phyloP scores from a whole-genome alignment of 2,329 filamentous ascomycete genomes.

The Cladorrhinum sp. region DNA sequence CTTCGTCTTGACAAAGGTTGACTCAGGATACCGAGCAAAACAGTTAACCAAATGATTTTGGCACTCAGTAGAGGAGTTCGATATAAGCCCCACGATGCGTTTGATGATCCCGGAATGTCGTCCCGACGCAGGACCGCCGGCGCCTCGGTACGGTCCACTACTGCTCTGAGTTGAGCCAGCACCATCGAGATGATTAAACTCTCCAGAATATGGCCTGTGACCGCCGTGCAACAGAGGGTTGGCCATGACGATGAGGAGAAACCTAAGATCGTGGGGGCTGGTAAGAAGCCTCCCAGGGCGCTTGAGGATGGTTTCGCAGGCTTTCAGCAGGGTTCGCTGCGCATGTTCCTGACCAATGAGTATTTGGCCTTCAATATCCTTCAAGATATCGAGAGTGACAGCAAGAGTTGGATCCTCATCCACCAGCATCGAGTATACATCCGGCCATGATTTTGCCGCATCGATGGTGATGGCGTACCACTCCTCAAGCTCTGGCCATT shows the following conservation, averaged over 20 bases:
- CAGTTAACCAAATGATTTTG: constrained; percentile 75
- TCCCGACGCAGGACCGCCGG: constrained; percentile 51
- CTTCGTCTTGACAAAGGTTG: constrained; percentile 68
- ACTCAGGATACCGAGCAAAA: constrained; percentile 68
- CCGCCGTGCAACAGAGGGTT: constrained; percentile 70
- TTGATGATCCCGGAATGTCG: constrained; percentile 84
- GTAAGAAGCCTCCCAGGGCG: constrained; percentile 69
- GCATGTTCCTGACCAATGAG: constrained; percentile 64
- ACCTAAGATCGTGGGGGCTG: constrained; percentile 68
- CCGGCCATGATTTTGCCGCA: constrained; percentile 65
- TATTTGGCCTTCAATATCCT: constrained; percentile 46
- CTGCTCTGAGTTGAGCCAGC: constrained; percentile 14
- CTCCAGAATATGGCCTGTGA: constrained; percentile 40
- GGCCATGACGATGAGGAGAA: constrained; percentile 72
- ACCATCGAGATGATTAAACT: constrained; percentile 34
- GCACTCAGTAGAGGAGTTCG: constrained; percentile 70
- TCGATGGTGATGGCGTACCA: constrained; percentile 74
- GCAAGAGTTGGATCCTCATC: constrained; percentile 32
- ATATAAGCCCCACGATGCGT: constrained; percentile 74
- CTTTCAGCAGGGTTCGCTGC: constrained; percentile 70
- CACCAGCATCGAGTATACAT: constrained; percentile 54
- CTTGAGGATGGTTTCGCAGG: constrained; percentile 75
- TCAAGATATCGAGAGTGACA: constrained; percentile 37
- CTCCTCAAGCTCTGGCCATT: constrained; percentile 67
- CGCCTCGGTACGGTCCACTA: constrained; percentile 29